phyloP scores from a whole-genome alignment of 805 yeast species.

The Barnettozyma vustinii region DNA sequence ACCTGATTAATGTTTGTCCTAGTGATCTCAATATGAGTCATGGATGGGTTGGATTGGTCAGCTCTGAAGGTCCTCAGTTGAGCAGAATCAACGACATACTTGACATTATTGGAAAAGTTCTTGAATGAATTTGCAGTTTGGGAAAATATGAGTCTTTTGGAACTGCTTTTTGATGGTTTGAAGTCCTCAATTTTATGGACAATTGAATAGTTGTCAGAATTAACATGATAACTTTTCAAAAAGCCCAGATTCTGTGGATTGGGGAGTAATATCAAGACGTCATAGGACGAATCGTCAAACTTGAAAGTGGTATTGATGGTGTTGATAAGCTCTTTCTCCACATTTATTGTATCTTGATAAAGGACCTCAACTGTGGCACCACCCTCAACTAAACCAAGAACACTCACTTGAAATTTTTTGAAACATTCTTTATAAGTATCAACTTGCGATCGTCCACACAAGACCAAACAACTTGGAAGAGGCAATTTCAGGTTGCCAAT shows the following conservation, averaged over 20 bases:
- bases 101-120: background rate
- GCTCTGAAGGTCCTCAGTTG: background rate
- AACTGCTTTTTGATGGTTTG: background rate
- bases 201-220: background rate
- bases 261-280: slow-evolving; percentile 2
- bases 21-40: background rate
- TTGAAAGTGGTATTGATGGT: slow-evolving; percentile 13
- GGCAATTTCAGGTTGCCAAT: slow-evolving; percentile 1
- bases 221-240: background rate
- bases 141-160: slow-evolving; percentile 3
- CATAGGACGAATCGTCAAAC: background rate
- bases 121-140: background rate
- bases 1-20: background rate
- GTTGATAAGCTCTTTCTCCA: slow-evolving; percentile 85
- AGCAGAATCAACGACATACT: slow-evolving; percentile 7
- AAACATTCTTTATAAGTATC: background rate
- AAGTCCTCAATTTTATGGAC: slow-evolving; percentile 4
- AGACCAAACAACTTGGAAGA: background rate
- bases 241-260: background rate
- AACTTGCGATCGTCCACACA: background rate
- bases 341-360: slow-evolving; percentile 90
- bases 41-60: slow-evolving; percentile 3
- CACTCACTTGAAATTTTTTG: background rate
- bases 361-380: slow-evolving; percentile 88
- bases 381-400: background rate